phyloP scores from a whole-genome alignment of 495 filamentous ascomycete genomes.

The Hapsidospora chrysogenum region DNA sequence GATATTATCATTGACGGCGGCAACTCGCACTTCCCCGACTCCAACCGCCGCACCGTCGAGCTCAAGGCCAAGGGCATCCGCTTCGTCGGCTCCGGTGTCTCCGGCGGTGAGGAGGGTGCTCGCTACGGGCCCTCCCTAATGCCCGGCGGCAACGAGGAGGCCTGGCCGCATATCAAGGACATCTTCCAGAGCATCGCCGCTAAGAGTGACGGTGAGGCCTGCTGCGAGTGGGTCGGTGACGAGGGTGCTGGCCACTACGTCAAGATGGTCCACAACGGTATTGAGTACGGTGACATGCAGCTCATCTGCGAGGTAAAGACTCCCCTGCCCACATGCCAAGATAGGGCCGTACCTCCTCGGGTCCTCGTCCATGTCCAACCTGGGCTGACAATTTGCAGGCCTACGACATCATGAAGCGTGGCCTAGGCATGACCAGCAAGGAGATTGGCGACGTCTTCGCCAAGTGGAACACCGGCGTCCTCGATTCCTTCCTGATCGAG shows the following conservation, averaged over 20 bases:
- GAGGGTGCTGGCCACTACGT: constrained; percentile 98
- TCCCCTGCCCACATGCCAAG: background rate
- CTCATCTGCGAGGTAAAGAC: constrained; percentile 83
- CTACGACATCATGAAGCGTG: constrained; percentile 98
- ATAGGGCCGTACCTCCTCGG: too few relatives aligned
- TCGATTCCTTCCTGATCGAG: constrained; percentile 98
- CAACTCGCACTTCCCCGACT: constrained; percentile 98
- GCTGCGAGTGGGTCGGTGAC: constrained; percentile 99
- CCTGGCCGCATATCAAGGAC: constrained; percentile 97
- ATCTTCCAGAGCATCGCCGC: constrained; percentile 95
- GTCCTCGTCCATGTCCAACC: too few relatives aligned
- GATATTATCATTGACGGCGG: constrained; percentile 99
- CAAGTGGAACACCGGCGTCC: constrained; percentile 96
- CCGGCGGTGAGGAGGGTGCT: constrained; percentile 97
- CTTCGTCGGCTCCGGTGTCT: constrained; percentile 95
- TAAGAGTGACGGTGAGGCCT: constrained; percentile 90
- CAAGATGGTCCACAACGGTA: constrained; percentile 99
- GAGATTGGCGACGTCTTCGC: constrained; percentile 90
- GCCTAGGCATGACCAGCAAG: constrained; percentile 65
- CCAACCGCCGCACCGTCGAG: constrained; percentile 87
- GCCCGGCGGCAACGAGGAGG: constrained; percentile 95
- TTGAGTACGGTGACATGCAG: constrained; percentile 99
- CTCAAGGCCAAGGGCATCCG: constrained; percentile 73
- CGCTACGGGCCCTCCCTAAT: constrained; percentile 94
- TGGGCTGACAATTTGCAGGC: too few relatives aligned